These are phyloP conservation scores for Irpex sp. DNA, from an alignment of 1,284 basidiomycete genomes.

Conservation along the genomic window DNA sequence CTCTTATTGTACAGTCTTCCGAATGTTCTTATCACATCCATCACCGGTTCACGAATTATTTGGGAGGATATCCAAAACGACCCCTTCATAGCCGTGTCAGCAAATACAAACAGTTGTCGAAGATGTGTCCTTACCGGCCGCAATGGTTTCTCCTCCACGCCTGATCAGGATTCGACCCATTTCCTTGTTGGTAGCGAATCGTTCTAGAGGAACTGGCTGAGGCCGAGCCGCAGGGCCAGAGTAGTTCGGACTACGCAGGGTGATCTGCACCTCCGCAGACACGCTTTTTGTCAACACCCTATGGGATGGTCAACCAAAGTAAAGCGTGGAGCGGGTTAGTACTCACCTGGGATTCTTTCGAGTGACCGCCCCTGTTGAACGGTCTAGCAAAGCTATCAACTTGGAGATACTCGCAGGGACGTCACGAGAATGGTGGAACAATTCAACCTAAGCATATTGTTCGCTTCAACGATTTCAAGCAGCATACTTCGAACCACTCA, in stretches of 20 bases:
- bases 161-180: slow-evolving; percentile 93
- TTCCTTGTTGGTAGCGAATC: slow-evolving; percentile 89
- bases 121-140: slow-evolving; percentile 62
- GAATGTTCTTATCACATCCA: not conserved
- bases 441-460: slow-evolving; percentile 59
- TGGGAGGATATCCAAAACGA: slow-evolving; percentile 7
- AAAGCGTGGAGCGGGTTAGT: not conserved
- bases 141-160: slow-evolving; percentile 91
- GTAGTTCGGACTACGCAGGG: slow-evolving; percentile 56
- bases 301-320: slow-evolving; percentile 1
- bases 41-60: not conserved
- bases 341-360: slow-evolving; percentile 80
- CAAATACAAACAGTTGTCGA: not conserved
- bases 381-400: slow-evolving; percentile 76
- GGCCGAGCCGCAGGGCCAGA: slow-evolving; percentile 43
- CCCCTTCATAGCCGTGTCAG: not conserved
- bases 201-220: slow-evolving; percentile 79
- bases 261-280: slow-evolving; percentile 86
- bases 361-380: slow-evolving; percentile 68
- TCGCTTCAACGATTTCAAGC: not conserved
- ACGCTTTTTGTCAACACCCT: slow-evolving; percentile 82
- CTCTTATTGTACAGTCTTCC: not conserved
- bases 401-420: slow-evolving; percentile 86
- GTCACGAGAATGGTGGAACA: slow-evolving; percentile 94
- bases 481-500: slow-evolving; percentile 32